Percentiles rank a stretch among this genome's conserved stretches.
These are phyloP conservation scores for Lepiota brunneoincarnata DNA, from an alignment of 768 basidiomycete genomes.

Conservation along the genomic window DNA sequence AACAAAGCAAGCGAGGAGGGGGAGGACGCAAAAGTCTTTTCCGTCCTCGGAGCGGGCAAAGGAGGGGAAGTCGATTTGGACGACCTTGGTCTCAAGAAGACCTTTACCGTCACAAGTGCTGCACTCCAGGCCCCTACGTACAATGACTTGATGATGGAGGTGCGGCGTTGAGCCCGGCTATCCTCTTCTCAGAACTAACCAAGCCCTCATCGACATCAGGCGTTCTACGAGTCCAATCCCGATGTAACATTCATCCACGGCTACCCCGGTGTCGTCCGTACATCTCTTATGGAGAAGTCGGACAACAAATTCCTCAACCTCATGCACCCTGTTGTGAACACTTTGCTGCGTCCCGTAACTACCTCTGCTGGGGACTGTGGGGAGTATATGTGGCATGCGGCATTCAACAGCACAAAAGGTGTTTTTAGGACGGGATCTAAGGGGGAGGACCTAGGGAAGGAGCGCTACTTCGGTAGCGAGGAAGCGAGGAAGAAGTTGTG, in stretches of 20 bases:
- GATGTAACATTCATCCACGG: constrained; percentile 36
- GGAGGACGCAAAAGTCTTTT: constrained; percentile 49
- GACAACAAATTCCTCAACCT: constrained; percentile 21
- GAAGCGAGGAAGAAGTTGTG: constrained; percentile 33
- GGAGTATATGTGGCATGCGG: constrained; percentile 33
- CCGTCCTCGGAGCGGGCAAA: constrained; percentile 34
- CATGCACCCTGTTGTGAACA: constrained; percentile 21
- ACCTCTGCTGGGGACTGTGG: constrained; percentile 25
- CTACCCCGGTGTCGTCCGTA: constrained; percentile 38
- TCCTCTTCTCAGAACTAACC: constrained; percentile 43
- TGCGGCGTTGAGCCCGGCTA: constrained; percentile 20
- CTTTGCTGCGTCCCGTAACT: constrained; percentile 15
- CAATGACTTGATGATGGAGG: constrained; percentile 37
- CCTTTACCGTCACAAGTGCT: constrained; percentile 23
- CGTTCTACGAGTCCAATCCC: constrained; percentile 32
- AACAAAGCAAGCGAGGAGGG: constrained; percentile 40
- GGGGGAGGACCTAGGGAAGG: constrained; percentile 32
- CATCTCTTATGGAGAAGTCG: constrained; percentile 18
- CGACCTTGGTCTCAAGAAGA: constrained; percentile 42
- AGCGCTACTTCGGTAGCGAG: constrained; percentile 29
- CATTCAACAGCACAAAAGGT: constrained; percentile 24
- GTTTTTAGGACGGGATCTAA: constrained; percentile 26
- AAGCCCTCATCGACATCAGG: constrained; percentile 35
- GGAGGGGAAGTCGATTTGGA: constrained; percentile 38
- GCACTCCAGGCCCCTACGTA: constrained; percentile 25